A percentile compares a stretch with the other conserved stretches of the same genome.
Evolutionary conservation across 1,139 yeast genomes (phyloP).

Genomic region (Tardiomyces blankii): DNA sequence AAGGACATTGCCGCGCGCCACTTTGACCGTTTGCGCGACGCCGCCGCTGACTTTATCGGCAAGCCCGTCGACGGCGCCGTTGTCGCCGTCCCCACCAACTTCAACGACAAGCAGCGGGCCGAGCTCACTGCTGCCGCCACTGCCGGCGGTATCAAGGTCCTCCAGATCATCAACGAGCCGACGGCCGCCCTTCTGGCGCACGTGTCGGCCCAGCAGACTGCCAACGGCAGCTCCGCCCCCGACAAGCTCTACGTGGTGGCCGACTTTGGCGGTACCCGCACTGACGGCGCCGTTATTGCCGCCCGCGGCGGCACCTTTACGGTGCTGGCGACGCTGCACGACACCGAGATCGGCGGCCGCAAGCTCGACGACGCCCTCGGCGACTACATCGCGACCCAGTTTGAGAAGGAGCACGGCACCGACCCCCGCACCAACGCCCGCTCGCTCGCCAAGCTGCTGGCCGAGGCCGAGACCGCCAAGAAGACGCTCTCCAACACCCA

Average conservation of each 20-base stretch:
- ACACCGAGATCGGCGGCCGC: constrained; percentile 78
- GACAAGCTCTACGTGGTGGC: constrained; percentile 88
- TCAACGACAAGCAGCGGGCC: constrained; percentile 59
- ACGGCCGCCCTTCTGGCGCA: constrained; percentile 84
- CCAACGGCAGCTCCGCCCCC: constrained; percentile 29
- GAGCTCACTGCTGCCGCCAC: constrained; percentile 53
- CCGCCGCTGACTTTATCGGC: constrained; percentile 92
- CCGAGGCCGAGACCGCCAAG: constrained; percentile 77
- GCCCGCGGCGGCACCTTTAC: constrained; percentile 93
- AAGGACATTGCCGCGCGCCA: constrained; percentile 80
- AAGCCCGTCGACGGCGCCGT: constrained; percentile 72
- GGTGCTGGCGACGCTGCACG: constrained; percentile 76
- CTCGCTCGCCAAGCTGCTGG: constrained; percentile 78
- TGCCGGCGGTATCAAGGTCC: constrained; percentile 65
- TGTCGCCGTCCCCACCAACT: constrained; percentile 85
- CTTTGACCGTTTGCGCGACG: constrained; percentile 65
- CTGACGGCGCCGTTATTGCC: constrained; percentile 91
- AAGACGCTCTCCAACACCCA: constrained; percentile 88
- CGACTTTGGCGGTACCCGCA: constrained; percentile 93
- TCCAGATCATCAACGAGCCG: constrained; percentile 90
- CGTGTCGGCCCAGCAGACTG: constrained; percentile 26
- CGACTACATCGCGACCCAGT: constrained; percentile 85
- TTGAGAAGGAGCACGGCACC: constrained; percentile 74
- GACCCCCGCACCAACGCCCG: constrained; percentile 77
- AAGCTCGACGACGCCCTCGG: constrained; percentile 69